Evolutionary conservation across 169 alveolate species (phyloP), one percentile per base, ranked within the genome.

Genomic region (Plasmodium malariae): DNA sequence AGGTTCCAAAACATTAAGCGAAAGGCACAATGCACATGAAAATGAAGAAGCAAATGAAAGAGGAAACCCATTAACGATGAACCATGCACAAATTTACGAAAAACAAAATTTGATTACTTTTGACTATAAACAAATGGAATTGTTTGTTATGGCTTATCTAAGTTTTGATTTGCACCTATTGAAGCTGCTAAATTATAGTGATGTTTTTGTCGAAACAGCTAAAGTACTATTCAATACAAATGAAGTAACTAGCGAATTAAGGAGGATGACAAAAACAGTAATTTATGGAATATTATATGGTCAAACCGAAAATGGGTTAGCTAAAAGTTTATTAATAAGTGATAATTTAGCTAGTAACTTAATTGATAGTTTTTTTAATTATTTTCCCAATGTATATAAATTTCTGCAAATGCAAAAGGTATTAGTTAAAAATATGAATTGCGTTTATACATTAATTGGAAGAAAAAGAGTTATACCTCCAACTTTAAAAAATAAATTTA

Each of bases 201-300:
- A 86, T 69, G 92, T 87, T 32, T 73, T 62, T 60, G 73, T 70
- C 24, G 93, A 80, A 63, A 86, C 94, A 17, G 95, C 94, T 9
- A 78, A 93, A 48, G 74, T 83, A 1, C 55, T 93, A 7, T 93
- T 89, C 57, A 55, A 71, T 45, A 74, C 93, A 6, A 72, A 74
- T 14, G 90, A 89, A 1, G 95, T 93, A 36, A 90, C 95, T 1
- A 76, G 43, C 49, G 93, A 93, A 59, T 85, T 69, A 32, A 85
- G 95, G 67, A 85, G 91, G 32, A 72, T 87, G 69, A 93, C 95
- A 2, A 93, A 93, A 57, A 93, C 94, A n/a, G 92, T 90, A 32
- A 89, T 93, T 21, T 93, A 93, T 48, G 95, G 95, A 26, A 93
- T 93, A 9, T 51, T 93, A 17, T 93, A 93, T 87, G 95, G 95